Evolutionary conservation across 2,329 filamentous ascomycete species (phyloP).

Genomic region (Massarina eburnea): DNA sequence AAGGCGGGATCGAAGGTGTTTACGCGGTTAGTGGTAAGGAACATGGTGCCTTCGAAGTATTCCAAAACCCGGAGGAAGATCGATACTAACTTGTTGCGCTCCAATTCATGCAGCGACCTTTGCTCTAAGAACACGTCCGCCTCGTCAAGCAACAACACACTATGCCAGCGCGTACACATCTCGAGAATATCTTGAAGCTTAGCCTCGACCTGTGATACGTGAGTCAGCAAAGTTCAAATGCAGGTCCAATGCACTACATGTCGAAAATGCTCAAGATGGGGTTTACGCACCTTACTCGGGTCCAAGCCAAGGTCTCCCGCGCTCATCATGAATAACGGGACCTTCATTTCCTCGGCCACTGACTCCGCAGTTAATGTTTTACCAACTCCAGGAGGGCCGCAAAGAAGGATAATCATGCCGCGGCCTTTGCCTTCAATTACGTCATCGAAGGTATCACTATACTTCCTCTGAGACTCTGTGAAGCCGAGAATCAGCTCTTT

Average conservation of each 20-base stretch:
- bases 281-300: constrained; percentile 32
- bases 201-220: too few relatives aligned
- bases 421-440: constrained; percentile 52
- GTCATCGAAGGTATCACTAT: constrained; percentile 26
- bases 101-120: constrained; percentile 27
- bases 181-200: constrained; percentile 50
- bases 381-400: constrained; percentile 55
- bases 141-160: constrained; percentile 55
- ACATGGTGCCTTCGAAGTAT: constrained; percentile 44
- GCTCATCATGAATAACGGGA: constrained; percentile 54
- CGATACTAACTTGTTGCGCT: constrained; percentile 30
- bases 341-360: constrained; percentile 52
- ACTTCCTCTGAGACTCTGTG: constrained; percentile 29
- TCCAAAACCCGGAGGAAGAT: constrained; percentile 45
- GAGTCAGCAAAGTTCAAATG: too few relatives aligned
- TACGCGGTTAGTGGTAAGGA: constrained; percentile 46
- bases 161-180: constrained; percentile 53
- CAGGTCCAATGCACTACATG: too few relatives aligned
- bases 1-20: constrained; percentile 51
- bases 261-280: too few relatives aligned
- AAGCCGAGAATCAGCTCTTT: constrained; percentile 38
- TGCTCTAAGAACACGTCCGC: constrained; percentile 43
- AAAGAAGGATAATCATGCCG: constrained; percentile 55
- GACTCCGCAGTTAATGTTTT: constrained; percentile 50
- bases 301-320: constrained; percentile 53